Evolutionary conservation across 345 rosid species (phyloP).

Genomic region (Euclidium syriacum): DNA sequence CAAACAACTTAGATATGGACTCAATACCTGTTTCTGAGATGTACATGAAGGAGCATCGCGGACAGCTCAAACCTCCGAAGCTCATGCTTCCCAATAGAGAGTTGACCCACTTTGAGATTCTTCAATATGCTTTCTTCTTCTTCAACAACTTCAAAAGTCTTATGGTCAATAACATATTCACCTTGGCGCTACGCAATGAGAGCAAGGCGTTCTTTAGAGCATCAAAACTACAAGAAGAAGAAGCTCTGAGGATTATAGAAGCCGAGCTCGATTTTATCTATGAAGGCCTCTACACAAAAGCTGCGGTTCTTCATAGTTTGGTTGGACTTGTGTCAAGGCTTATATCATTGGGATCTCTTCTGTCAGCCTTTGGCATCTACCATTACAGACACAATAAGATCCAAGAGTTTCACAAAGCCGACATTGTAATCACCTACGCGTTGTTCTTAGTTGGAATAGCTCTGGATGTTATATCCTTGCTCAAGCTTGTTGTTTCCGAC

Average conservation of each 20-base stretch:
- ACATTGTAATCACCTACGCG: constrained; percentile 1
- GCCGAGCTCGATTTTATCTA: constrained; percentile 36
- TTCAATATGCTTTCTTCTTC: constrained; percentile 10
- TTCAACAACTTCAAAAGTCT: constrained; percentile 14
- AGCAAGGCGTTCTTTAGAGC: constrained; percentile 7
- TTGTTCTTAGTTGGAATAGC: constrained; percentile 9
- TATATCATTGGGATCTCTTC: background rate
- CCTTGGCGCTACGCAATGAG: constrained; percentile 4
- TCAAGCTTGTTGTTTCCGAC: background rate
- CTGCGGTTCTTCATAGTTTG: constrained; percentile 8
- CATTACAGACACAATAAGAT: constrained; percentile 8
- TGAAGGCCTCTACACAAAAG: constrained; percentile 36
- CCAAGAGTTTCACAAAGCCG: constrained; percentile 6
- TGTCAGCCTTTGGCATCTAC: background rate
- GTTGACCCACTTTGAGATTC: background rate
- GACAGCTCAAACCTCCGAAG: background rate
- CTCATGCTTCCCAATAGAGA: background rate
- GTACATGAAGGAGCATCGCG: background rate
- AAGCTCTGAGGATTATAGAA: constrained; percentile 34
- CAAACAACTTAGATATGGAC: background rate
- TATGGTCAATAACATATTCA: constrained; percentile 23
- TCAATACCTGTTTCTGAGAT: background rate
- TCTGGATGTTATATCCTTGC: constrained; percentile 1
- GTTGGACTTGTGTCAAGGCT: background rate
- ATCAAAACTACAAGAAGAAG: background rate